phyloP scores from a whole-genome alignment of 2,329 filamentous ascomycete genomes.

The Trichoderma atroviride region DNA sequence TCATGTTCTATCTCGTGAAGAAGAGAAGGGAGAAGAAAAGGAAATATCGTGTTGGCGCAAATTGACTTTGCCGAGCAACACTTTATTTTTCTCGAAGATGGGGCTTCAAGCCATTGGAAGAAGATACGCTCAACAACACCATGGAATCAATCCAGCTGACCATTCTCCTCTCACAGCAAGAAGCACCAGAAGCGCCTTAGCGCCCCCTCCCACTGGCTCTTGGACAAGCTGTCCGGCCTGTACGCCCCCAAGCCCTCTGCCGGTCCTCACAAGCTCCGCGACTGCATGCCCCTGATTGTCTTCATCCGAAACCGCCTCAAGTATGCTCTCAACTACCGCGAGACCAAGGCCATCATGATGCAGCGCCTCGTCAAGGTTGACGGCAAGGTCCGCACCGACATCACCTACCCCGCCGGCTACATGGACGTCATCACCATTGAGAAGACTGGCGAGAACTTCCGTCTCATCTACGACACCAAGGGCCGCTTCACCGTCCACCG shows the following conservation, averaged over 20 bases:
- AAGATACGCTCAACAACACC: not conserved
- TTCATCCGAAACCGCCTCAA: constrained; percentile 97
- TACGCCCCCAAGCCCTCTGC: constrained; percentile 71
- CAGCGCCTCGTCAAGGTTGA: constrained; percentile 99
- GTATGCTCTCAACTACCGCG: constrained; percentile 98
- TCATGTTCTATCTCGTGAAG: not conserved
- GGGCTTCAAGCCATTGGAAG: not conserved
- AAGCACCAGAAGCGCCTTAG: constrained; percentile 99
- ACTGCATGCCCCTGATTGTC: constrained; percentile 98
- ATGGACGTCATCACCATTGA: constrained; percentile 99
- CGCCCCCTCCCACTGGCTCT: constrained; percentile 98
- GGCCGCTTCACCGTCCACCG: constrained; percentile 99
- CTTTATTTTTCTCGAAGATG: not conserved
- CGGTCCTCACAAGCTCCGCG: constrained; percentile 99
- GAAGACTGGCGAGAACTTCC: constrained; percentile 99
- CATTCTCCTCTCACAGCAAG: constrained; percentile 62
- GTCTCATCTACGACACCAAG: constrained; percentile 99
- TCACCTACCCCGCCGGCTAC: constrained; percentile 96
- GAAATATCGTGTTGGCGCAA: not conserved
- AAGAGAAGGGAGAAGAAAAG: not conserved
- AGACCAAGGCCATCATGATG: constrained; percentile 98
- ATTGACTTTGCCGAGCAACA: not conserved
- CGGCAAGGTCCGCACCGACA: constrained; percentile 98
- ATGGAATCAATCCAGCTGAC: constrained; percentile 35
- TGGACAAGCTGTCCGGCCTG: constrained; percentile 98